Evolutionary conservation across 257 asterid genomes (phyloP).

Genomic region (Nicotiana attenuata): DNA sequence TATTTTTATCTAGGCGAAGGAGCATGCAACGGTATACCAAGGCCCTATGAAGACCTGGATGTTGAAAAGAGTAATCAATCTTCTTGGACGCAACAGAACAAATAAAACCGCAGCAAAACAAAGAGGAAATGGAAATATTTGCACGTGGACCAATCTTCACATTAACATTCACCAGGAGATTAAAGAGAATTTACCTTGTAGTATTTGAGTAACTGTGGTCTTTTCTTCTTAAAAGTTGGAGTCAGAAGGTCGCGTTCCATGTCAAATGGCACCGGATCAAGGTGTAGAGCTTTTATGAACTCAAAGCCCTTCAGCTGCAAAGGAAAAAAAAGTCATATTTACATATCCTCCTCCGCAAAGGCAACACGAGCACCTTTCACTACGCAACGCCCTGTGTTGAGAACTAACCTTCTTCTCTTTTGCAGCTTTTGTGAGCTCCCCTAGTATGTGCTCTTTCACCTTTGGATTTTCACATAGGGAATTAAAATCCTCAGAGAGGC

Average conservation of each 20-base stretch:
- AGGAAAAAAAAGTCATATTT: slow-evolving; percentile 9
- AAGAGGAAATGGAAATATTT: neutral
- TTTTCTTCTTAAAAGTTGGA: slow-evolving; percentile 89
- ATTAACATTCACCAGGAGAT: neutral
- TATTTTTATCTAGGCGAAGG: neutral
- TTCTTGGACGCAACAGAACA: neutral
- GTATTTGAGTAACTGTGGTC: slow-evolving; percentile 84
- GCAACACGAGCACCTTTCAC: neutral
- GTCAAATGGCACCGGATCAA: slow-evolving; percentile 89
- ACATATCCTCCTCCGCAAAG: neutral
- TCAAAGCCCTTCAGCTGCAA: slow-evolving; percentile 94
- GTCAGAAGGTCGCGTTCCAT: slow-evolving; percentile 94
- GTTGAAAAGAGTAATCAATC: neutral
- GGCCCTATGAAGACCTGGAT: neutral
- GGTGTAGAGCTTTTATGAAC: slow-evolving; percentile 71
- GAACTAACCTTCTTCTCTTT: slow-evolving; percentile 73
- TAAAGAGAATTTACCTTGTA: slow-evolving; percentile 57
- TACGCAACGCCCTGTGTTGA: neutral
- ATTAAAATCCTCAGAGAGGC: slow-evolving; percentile 54
- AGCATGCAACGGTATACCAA: neutral
- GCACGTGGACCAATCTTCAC: neutral
- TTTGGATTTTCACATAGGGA: slow-evolving; percentile 57
- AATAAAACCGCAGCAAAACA: neutral
- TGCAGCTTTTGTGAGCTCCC: slow-evolving; percentile 62
- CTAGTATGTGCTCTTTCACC: slow-evolving; percentile 61